phyloP scores from a whole-genome alignment of 352 stramenopile genomes.

The Blastocystis sp. region DNA sequence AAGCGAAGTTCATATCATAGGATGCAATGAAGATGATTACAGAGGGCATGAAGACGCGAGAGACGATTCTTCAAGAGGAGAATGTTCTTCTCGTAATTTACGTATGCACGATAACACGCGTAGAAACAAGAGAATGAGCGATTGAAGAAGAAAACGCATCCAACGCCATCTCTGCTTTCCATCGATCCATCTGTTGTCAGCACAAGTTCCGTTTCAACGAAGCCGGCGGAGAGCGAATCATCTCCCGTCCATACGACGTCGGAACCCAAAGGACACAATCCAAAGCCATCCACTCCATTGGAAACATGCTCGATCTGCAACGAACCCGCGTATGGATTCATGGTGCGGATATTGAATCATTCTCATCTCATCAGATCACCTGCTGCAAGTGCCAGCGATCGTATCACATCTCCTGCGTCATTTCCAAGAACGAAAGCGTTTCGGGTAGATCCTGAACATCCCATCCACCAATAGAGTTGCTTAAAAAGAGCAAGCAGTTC shows the following conservation, averaged over 20 bases:
- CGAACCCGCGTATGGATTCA: conserved; percentile 44
- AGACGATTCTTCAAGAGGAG: not conserved
- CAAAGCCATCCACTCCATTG: not conserved
- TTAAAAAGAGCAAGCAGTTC: conserved; percentile 45
- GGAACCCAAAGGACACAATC: not conserved
- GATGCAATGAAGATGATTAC: not conserved
- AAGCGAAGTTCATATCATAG: not conserved
- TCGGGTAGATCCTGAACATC: not conserved
- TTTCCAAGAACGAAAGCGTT: conserved; percentile 27
- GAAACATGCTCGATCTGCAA: not conserved
- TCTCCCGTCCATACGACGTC: too few species aligned
- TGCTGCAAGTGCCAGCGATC: conserved; percentile 30
- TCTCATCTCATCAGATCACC: not conserved
- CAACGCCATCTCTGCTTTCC: not conserved
- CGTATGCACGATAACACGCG: not conserved
- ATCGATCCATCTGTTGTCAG: not conserved
- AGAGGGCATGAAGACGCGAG: not conserved
- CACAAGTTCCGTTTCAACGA: not conserved
- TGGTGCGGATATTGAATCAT: not conserved
- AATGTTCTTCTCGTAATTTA: not conserved
- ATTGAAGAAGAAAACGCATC: not conserved
- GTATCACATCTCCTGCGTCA: conserved; percentile 42
- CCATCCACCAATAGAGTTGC: not conserved
- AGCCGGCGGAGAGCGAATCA: not conserved
- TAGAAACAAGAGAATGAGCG: not conserved